Conservation (phyloP, 129 eudicot species). For the Escallonia rubra region DNA sequence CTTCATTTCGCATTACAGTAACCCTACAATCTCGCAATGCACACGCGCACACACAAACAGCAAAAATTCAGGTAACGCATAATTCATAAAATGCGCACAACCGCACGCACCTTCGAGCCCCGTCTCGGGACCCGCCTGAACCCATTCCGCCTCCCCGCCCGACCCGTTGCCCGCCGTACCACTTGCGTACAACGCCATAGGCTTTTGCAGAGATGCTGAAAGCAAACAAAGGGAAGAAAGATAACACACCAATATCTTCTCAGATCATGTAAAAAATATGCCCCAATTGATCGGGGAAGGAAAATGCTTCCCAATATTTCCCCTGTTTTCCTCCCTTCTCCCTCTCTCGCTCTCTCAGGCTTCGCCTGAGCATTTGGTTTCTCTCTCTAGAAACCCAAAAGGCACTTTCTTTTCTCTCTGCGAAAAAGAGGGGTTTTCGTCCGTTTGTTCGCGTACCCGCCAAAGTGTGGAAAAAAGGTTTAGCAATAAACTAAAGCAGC, state of each 20-base stretch:
- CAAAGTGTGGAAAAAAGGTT: conserved; percentile 19
- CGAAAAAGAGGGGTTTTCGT: conserved; percentile 11
- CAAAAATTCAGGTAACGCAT: neutral
- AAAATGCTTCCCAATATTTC: neutral
- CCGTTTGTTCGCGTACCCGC: conserved; percentile 42
- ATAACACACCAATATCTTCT: neutral
- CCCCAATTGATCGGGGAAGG: neutral
- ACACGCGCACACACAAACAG: neutral
- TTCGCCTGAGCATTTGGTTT: neutral
- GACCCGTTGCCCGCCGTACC: conserved; percentile 34
- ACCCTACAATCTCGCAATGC: conserved; percentile 30
- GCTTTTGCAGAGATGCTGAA: neutral
- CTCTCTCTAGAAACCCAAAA: neutral
- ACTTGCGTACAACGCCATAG: conserved; percentile 82
- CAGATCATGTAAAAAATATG: neutral
- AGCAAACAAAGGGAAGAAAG: conserved; percentile 10
- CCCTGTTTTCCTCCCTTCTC: neutral
- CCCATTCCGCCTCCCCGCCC: conserved; percentile 61
- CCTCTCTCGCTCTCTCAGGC: neutral
- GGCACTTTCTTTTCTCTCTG: neutral
- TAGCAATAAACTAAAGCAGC: neutral
- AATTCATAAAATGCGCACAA: conserved; percentile 10
- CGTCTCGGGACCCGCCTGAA: conserved; percentile 35
- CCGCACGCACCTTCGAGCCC: conserved; percentile 61
- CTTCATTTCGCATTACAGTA: neutral